These are phyloP conservation scores for Trichoderma parareesei DNA, from an alignment of 495 filamentous ascomycete species.

Conservation along the genomic window DNA sequence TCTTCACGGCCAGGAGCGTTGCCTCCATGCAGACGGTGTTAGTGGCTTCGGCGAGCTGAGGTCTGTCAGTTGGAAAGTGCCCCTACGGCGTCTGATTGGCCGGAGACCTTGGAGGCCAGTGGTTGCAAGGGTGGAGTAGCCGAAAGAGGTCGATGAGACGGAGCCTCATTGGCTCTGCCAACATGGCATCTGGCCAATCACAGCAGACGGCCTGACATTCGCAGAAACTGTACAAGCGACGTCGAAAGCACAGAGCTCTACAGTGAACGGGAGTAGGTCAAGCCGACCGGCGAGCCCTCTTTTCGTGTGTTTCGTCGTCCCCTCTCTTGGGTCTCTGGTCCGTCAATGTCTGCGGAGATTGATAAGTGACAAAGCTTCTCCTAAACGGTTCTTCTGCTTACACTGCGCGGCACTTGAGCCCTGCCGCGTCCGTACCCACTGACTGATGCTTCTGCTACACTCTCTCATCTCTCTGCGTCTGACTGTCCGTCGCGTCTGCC, in stretches of 20 bases:
- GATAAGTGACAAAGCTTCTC: conserved; percentile 10
- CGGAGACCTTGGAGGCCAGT: conserved; percentile 1
- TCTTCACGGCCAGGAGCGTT: conserved; percentile 1
- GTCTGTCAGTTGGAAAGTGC: conserved; percentile 1
- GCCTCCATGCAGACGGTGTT: conserved; percentile 2
- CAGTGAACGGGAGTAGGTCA: neutral
- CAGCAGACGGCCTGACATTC: neutral
- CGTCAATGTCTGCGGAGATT: neutral
- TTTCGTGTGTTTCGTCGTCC: conserved; percentile 1
- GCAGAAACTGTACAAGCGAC: conserved; percentile 3
- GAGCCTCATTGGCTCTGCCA: neutral
- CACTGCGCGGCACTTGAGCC: neutral
- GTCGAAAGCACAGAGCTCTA: neutral
- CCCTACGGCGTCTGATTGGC: conserved; percentile 2
- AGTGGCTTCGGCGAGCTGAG: conserved; percentile 9
- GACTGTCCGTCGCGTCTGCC: neutral
- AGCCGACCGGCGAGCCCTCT: neutral
- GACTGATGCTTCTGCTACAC: too few species aligned
- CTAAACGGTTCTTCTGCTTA: neutral
- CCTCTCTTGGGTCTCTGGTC: neutral
- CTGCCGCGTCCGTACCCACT: neutral
- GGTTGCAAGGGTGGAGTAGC: conserved; percentile 4
- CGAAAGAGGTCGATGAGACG: neutral
- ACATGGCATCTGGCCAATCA: conserved; percentile 2
- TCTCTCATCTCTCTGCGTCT: too few species aligned